Base-by-base conservation (phyloP, 164 flowering plant species). In the Sextonia rubra region DNA sequence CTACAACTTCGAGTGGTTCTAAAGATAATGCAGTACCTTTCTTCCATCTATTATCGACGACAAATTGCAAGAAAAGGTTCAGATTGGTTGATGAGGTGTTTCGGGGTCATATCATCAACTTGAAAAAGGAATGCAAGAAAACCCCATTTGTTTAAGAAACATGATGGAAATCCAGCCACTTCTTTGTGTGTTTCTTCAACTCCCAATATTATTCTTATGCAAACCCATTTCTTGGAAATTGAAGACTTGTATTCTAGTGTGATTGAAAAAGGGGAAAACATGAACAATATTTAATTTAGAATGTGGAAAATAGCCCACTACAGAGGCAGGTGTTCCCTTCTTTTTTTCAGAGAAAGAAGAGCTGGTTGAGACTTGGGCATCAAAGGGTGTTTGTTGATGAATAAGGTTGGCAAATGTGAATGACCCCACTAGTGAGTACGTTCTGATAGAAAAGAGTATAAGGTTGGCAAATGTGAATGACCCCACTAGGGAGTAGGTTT, bases 351-450 rank as follows among this genome's bases (percentile, higher is more conserved):
- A 30, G 73, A 47, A 63, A 71, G 48, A 69, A 32, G 27, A 14
- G 68, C 23, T 3, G 73, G 73, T 44, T 74, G 56, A 68, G 76
- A 73, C 44, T 73, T 61, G 64, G 63, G 73, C 69, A 70, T 37
- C 69, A 71, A 71, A 60, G 77, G 74, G 18, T 52, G 67, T 56
- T 52, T 77, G 77, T 74, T 72, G 82, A 75, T 74, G 75, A 68
- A 74, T 71, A 79, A 80, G 82, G 80, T 82, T 78, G 82, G 79
- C 80, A 70, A 64, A 29, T 77, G 78, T 80, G 67, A 71, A 60
- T 6, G 49, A 71, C 65, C 65, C 71, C 66, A 73, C 76, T 30
- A 27, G 9, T 18, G 18, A 12, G 44, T 37, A 37, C 56, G 23
- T 56, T 30, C 32, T 23, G 47, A 12, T 23, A 17, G 27, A 29